Percentiles rank a stretch among this genome's conserved stretches.
These are phyloP conservation scores for Lycium ferocissimum DNA, from an alignment of 257 asterid genomes.

Conservation along the genomic window DNA sequence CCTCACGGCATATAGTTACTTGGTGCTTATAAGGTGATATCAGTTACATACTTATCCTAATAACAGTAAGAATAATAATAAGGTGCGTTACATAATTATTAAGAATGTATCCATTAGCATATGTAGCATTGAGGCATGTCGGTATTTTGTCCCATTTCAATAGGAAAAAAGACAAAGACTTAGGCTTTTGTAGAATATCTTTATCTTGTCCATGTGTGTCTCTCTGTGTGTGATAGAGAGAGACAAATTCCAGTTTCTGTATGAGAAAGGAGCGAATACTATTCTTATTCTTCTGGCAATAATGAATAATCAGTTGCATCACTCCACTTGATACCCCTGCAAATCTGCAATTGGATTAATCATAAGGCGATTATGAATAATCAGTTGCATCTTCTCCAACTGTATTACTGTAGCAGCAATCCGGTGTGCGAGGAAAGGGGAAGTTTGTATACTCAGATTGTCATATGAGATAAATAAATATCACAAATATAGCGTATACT, in stretches of 20 bases:
- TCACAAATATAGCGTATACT: not conserved
- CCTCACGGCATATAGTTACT: not conserved
- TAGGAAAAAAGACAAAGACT: not conserved
- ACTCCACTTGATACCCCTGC: not conserved
- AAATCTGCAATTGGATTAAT: not conserved
- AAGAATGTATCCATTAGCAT: not conserved
- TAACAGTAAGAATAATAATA: not conserved
- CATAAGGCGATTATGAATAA: not conserved
- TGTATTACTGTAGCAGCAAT: not conserved
- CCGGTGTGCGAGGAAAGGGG: not conserved
- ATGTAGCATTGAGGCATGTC: not conserved
- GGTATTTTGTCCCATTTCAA: not conserved
- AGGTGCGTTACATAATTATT: not conserved
- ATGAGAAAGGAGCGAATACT: not conserved
- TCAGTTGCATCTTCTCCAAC: not conserved
- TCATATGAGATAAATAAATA: conserved; percentile 5
- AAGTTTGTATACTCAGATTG: not conserved
- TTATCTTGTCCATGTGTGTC: conserved; percentile 2
- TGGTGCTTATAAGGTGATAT: conserved; percentile 1
- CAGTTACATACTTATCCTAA: not conserved
- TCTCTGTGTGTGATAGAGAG: not conserved
- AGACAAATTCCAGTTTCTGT: not conserved
- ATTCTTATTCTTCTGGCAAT: not conserved
- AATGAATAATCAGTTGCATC: not conserved
- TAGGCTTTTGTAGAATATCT: not conserved